Evolutionary conservation across 139 green algal species (phyloP).

Genomic region (Protoeuglena noctilucae): DNA sequence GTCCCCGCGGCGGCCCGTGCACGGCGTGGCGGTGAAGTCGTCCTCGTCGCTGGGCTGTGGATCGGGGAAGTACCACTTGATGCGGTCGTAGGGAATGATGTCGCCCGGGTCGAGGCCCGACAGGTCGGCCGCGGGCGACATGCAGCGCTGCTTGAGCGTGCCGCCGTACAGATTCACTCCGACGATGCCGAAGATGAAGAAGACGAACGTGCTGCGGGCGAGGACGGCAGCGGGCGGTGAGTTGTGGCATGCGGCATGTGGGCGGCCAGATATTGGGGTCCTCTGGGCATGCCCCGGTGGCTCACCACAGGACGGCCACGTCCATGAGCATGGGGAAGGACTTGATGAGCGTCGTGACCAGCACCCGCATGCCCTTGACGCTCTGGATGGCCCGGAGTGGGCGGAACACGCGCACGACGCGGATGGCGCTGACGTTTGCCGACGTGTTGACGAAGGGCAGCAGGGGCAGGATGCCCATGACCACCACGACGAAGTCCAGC

Average conservation of each 20-base stretch:
- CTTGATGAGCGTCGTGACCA: conserved; percentile 43
- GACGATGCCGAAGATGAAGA: conserved; percentile 55
- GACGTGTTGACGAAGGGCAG: conserved; percentile 17
- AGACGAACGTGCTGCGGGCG: conserved; percentile 41
- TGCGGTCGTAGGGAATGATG: too few species aligned
- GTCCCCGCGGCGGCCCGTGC: neutral
- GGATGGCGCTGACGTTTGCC: conserved; percentile 28
- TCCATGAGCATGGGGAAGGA: conserved; percentile 53
- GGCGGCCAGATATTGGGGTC: too few species aligned
- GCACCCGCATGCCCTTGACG: conserved; percentile 20
- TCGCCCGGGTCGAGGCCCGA: neutral
- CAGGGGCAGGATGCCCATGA: conserved; percentile 18
- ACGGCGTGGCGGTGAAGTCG: too few species aligned
- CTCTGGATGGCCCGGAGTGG: conserved; percentile 32
- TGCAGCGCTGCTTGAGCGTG: conserved; percentile 15
- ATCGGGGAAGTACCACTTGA: too few species aligned
- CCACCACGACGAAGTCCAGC: conserved; percentile 36
- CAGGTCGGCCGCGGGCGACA: conserved; percentile 2
- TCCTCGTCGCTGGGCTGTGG: neutral
- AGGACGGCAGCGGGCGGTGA: too few species aligned
- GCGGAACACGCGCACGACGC: conserved; percentile 44
- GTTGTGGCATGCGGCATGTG: too few species aligned
- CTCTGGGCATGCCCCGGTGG: too few species aligned
- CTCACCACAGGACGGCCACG: conserved; percentile 42
- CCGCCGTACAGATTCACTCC: conserved; percentile 48